These are phyloP conservation scores for Starmera dryadoides DNA, from an alignment of 805 yeast genomes.

Conservation along the genomic window DNA sequence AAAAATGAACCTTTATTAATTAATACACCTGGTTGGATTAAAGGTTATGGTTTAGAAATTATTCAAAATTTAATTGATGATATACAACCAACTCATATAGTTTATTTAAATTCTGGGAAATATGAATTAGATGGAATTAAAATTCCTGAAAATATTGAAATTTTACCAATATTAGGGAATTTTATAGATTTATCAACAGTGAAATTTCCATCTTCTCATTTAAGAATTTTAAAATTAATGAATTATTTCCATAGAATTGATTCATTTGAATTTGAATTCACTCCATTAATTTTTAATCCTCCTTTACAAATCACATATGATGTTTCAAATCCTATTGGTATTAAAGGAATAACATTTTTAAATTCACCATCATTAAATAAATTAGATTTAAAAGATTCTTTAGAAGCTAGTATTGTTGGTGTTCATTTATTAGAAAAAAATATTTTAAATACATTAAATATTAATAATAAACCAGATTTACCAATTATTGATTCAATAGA, in stretches of 20 bases:
- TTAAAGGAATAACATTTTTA: constrained; percentile 28
- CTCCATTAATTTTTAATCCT: constrained; percentile 30
- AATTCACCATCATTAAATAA: constrained; percentile 26
- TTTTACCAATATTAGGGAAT: constrained; percentile 29
- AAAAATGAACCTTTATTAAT: constrained; percentile 38
- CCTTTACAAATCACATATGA: constrained; percentile 37
- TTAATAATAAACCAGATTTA: constrained; percentile 12
- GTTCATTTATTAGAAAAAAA: constrained; percentile 14
- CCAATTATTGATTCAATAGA: constrained; percentile 16
- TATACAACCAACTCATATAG: constrained; percentile 47
- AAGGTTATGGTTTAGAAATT: constrained; percentile 74
- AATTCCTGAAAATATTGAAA: constrained; percentile 20
- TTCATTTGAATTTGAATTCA: constrained; percentile 28
- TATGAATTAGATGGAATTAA: constrained; percentile 20
- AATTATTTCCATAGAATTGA: constrained; percentile 43
- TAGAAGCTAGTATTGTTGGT: constrained; percentile 30
- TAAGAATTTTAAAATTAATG: constrained; percentile 43
- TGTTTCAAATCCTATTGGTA: constrained; percentile 24
- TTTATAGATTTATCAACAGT: constrained; percentile 18
- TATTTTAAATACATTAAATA: constrained; percentile 9
- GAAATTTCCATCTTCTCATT: constrained; percentile 41
- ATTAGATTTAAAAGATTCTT: constrained; percentile 25
- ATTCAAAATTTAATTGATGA: constrained; percentile 34
- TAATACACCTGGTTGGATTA: constrained; percentile 89
- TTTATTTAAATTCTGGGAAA: constrained; percentile 42